Evolutionary conservation across 495 filamentous ascomycete species (phyloP).

Genomic region (Penicillium cataractarum): DNA sequence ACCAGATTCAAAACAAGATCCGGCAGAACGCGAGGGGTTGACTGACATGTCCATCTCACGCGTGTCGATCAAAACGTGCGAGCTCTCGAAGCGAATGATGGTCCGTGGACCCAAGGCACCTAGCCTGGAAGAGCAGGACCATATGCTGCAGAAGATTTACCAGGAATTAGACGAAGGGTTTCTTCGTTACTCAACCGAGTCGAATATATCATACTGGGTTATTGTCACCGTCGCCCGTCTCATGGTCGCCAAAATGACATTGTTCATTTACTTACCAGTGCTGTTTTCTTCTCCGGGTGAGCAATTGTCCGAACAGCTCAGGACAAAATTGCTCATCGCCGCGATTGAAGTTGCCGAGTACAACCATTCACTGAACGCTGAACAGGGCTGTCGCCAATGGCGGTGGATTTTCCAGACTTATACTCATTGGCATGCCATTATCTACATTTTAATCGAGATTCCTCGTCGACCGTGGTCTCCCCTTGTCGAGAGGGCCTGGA

Average conservation of each 20-base stretch:
- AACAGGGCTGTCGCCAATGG: slow-evolving; percentile 54
- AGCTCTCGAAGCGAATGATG: slow-evolving; percentile 55
- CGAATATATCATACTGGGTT: slow-evolving; percentile 48
- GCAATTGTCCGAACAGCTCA: slow-evolving; percentile 38
- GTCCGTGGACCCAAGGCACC: slow-evolving; percentile 35
- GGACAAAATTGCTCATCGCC: slow-evolving; percentile 42
- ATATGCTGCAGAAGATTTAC: slow-evolving; percentile 48
- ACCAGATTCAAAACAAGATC: slow-evolving; percentile 59
- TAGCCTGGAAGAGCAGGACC: slow-evolving; percentile 47
- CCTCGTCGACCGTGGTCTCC: slow-evolving; percentile 53
- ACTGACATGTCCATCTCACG: slow-evolving; percentile 78
- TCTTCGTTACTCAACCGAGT: slow-evolving; percentile 44
- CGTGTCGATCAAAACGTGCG: slow-evolving; percentile 52
- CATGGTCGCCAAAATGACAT: slow-evolving; percentile 48
- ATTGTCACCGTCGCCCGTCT: slow-evolving; percentile 41
- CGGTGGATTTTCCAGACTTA: slow-evolving; percentile 63
- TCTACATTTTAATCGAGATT: slow-evolving; percentile 56
- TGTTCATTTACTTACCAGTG: slow-evolving; percentile 49
- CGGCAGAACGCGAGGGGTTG: slow-evolving; percentile 56
- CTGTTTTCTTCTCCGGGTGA: slow-evolving; percentile 42
- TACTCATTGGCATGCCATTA: slow-evolving; percentile 64
- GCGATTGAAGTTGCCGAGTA: slow-evolving; percentile 60
- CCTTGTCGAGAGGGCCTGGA: slow-evolving; percentile 58
- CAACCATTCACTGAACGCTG: slow-evolving; percentile 55
- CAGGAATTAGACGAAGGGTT: slow-evolving; percentile 45